Evolutionary conservation across 768 basidiomycete species (phyloP).

Genomic region (Phaffia tasmanica): DNA sequence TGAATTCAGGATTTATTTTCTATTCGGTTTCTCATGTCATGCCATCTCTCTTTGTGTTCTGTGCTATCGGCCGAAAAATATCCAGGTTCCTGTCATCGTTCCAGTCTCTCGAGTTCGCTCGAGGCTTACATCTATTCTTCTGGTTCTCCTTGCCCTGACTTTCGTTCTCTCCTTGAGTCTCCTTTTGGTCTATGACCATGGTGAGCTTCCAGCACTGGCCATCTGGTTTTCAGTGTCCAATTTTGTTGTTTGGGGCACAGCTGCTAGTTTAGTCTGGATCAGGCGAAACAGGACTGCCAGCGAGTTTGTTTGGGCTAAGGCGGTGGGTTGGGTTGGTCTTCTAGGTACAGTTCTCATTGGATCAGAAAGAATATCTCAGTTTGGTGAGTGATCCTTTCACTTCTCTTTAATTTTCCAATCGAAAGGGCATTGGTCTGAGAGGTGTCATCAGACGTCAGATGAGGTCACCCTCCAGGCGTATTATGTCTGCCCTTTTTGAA

Average conservation of each 20-base stretch:
- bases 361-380: not conserved
- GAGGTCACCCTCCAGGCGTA: not conserved
- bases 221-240: not conserved
- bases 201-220: slow-evolving; percentile 9
- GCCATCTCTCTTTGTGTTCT: not conserved
- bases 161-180: slow-evolving; percentile 8
- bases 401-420: too few species aligned
- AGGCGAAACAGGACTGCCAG: not conserved
- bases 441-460: not conserved
- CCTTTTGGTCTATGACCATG: slow-evolving; percentile 11
- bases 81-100: slow-evolving; percentile 9
- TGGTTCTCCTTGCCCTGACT: slow-evolving; percentile 7
- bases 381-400: slow-evolving; percentile 6
- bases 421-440: not conserved
- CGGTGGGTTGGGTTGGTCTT: slow-evolving; percentile 15
- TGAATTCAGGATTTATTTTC: not conserved
- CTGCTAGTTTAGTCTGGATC: not conserved
- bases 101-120: slow-evolving; percentile 5
- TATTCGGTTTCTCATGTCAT: not conserved
- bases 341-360: slow-evolving; percentile 14
- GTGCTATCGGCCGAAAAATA: too few species aligned
- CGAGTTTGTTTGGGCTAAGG: slow-evolving; percentile 3
- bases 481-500: not conserved
- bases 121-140: slow-evolving; percentile 1
- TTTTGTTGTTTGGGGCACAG: not conserved